These are phyloP conservation scores for Xylariales sp. DNA, from an alignment of 2,329 filamentous ascomycete genomes.

Conservation along the genomic window DNA sequence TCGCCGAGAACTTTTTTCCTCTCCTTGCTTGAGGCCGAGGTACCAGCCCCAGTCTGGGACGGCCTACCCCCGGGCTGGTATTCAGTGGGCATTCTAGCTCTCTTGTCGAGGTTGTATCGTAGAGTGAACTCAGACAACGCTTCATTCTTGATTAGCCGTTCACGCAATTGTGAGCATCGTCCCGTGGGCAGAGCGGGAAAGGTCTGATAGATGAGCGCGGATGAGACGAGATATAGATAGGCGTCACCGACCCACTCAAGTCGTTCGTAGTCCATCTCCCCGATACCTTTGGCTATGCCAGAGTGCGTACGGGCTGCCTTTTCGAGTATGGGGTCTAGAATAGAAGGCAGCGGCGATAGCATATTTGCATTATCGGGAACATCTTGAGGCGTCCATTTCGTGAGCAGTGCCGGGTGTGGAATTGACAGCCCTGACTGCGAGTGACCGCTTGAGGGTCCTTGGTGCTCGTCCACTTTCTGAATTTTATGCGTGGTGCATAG, in stretches of 20 bases:
- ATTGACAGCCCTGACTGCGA: conserved; percentile 33
- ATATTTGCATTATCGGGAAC: conserved; percentile 53
- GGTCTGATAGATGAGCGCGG: conserved; percentile 78
- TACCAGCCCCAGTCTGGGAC: conserved; percentile 49
- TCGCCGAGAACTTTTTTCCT: conserved; percentile 83
- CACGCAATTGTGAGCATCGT: conserved; percentile 78
- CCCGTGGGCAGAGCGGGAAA: conserved; percentile 75
- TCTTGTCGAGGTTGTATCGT: conserved; percentile 76
- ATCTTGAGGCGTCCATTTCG: conserved; percentile 63
- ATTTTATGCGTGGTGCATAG: conserved; percentile 40
- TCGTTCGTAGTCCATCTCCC: conserved; percentile 75
- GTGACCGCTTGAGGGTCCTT: conserved; percentile 10
- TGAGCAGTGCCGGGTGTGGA: conserved; percentile 49
- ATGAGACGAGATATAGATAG: conserved; percentile 82
- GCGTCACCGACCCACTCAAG: conserved; percentile 92
- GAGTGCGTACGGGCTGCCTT: conserved; percentile 75
- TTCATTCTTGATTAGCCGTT: conserved; percentile 82
- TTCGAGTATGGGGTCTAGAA: conserved; percentile 70
- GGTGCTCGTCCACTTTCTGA: conserved; percentile 40
- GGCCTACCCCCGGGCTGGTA: conserved; percentile 52
- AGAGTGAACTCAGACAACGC: conserved; percentile 77
- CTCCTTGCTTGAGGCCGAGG: conserved; percentile 60
- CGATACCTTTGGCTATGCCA: conserved; percentile 55
- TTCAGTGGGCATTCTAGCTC: conserved; percentile 67
- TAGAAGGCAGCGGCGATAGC: conserved; percentile 69